Evolutionary conservation across 345 rosid genomes (phyloP), one percentile per base, ranked within the genome.

Genomic region (Clarkia xantiana): DNA sequence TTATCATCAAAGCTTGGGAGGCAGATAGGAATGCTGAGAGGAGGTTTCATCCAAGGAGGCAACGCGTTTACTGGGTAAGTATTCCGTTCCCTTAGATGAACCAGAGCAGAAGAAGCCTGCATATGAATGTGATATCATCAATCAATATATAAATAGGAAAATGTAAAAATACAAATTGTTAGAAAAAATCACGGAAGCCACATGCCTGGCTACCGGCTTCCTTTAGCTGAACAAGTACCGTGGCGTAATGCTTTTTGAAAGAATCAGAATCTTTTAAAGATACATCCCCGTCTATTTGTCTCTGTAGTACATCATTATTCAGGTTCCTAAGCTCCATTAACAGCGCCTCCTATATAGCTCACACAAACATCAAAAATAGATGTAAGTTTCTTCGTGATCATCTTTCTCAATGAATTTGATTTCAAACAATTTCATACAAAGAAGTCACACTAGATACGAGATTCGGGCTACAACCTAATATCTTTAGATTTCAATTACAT

Each of bases 21-120:
- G 49, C 64, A 54, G 22, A 63, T 54, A 22, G 62, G 44, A 34
- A 54, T 52, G 55, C 54, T 61, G 55, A 55, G 46, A 9, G 67
- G 43, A 13, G 61, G 50, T 51, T 67, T 83, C 63, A 61, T 47
- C 77, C 82, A 72, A 45, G 74, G 53, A 34, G 69, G 76, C 46
- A 51, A 39, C 14, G 58, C 38, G 55, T 56, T 67, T 29, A 54
- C 73, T 18, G 56, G 61, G 55, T 64, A 49, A 51, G 75, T 55
- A 57, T 69, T 62, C 7, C 49, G 63, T 52, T 74, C 77, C 61
- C 73, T 62, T 55, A 54, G 43, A 54, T 71, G 56, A 41, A 52
- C 63, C 43, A 70, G 50, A 51, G 75, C 74, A 67, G 76, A 61
- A 59, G 86, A 60, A 59, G 69, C 79, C 91, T 82, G 91, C 62